Conservation (phyloP, 495 filamentous ascomycete species). For the Penicillium turbatum region DNA sequence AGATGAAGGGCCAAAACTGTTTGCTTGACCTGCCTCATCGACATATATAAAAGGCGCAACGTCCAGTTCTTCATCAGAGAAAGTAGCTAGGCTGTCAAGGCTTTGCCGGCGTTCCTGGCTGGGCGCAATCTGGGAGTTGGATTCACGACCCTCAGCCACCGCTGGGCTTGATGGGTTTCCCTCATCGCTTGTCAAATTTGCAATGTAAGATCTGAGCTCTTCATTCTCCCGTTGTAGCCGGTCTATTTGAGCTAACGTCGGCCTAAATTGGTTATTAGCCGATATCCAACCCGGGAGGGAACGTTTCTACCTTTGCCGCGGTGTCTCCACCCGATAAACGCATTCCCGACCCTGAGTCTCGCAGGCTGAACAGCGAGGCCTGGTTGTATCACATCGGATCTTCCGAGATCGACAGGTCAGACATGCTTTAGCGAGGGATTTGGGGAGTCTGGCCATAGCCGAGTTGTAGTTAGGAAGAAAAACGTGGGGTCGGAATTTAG, state of each 20-base stretch:
- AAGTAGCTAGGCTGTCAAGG: background rate
- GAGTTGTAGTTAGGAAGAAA: background rate
- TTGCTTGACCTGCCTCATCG: background rate
- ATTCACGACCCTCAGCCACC: background rate
- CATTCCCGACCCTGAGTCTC: background rate
- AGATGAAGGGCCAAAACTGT: conserved; percentile 1
- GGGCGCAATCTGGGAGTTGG: background rate
- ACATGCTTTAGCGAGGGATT: conserved; percentile 1
- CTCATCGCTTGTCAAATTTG: background rate
- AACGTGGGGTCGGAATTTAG: background rate
- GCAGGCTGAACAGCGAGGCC: background rate
- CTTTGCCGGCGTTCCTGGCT: background rate
- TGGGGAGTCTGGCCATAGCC: background rate
- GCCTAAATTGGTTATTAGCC: background rate
- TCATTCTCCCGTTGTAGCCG: background rate
- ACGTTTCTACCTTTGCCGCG: background rate
- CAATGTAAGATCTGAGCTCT: background rate
- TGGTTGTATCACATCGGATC: background rate
- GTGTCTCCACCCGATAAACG: background rate
- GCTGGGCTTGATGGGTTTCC: background rate
- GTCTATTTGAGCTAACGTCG: background rate
- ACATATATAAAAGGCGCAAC: background rate
- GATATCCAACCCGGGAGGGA: background rate
- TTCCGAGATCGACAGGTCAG: background rate
- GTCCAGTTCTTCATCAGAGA: background rate